A percentile compares a stretch with the other conserved stretches of the same genome.
Evolutionary conservation across 139 green algal species (phyloP).

Genomic region (Dunaliella primolecta): DNA sequence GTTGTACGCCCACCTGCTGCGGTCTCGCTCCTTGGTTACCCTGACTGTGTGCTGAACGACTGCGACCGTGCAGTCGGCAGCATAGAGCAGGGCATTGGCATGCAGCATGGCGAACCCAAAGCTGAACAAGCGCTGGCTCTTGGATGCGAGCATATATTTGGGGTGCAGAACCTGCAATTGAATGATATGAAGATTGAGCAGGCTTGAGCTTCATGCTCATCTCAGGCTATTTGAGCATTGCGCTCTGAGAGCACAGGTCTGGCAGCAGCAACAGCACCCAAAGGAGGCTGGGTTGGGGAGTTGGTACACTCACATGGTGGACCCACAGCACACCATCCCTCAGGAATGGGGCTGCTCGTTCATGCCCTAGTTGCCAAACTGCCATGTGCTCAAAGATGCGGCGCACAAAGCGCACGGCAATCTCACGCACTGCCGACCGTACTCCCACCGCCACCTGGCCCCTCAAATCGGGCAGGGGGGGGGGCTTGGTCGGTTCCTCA

Average conservation of each 20-base stretch:
- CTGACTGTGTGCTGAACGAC: constrained; percentile 1
- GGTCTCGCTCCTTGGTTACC: background rate
- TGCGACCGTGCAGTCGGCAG: constrained; percentile 25
- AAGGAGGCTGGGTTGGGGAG: background rate
- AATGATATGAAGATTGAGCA: too few relatives aligned
- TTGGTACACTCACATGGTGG: constrained; percentile 15
- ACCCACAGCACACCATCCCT: constrained; percentile 32
- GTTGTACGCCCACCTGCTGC: too few relatives aligned
- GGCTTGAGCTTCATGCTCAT: too few relatives aligned
- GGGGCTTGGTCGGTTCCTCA: background rate
- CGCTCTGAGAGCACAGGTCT: too few relatives aligned
- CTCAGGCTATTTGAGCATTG: too few relatives aligned
- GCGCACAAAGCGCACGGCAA: constrained; percentile 18
- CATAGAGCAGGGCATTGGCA: constrained; percentile 16
- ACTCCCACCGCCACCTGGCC: background rate
- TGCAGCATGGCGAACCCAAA: constrained; percentile 21
- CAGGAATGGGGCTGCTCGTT: constrained; percentile 15
- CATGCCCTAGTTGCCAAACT: background rate
- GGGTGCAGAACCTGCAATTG: too few relatives aligned
- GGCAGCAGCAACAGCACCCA: too few relatives aligned
- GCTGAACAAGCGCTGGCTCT: background rate
- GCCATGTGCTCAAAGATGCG: constrained; percentile 21
- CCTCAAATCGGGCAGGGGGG: constrained; percentile 17
- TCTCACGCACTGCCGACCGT: constrained; percentile 4
- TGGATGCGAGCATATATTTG: too few relatives aligned